phyloP scores from a whole-genome alignment of 2,329 filamentous ascomycete species.

The Westerdykella ornata region DNA sequence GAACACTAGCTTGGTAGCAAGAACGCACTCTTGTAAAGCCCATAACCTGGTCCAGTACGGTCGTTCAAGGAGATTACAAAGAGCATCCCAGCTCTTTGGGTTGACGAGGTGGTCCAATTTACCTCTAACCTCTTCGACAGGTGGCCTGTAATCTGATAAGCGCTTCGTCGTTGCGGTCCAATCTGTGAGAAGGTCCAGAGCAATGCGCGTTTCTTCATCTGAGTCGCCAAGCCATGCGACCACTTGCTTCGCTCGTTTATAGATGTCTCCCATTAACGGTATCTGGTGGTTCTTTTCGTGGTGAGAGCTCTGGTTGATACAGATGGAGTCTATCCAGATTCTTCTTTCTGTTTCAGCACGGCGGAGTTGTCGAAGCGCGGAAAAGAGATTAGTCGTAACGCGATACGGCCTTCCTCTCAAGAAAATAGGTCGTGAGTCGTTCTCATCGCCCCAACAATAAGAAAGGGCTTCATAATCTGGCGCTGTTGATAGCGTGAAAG shows the following conservation, averaged over 20 bases:
- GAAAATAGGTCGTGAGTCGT: too few relatives aligned
- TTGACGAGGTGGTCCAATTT: too few relatives aligned
- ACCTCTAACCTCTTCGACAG: too few relatives aligned
- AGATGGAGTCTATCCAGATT: conserved; percentile 6
- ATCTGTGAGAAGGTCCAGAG: background rate
- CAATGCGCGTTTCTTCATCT: background rate
- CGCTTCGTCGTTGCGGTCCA: background rate
- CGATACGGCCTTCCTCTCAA: too few relatives aligned
- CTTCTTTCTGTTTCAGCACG: background rate
- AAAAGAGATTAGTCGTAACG: conserved; percentile 1
- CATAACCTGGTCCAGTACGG: too few relatives aligned
- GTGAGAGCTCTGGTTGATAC: conserved; percentile 1
- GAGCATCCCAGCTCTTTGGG: too few relatives aligned
- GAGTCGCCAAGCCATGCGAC: conserved; percentile 3
- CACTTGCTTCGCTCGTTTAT: conserved; percentile 1
- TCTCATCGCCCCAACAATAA: conserved; percentile 1
- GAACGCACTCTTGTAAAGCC: too few relatives aligned
- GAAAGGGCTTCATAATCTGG: conserved; percentile 4
- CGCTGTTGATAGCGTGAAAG: too few relatives aligned
- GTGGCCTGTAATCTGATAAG: too few relatives aligned
- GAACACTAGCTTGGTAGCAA: too few relatives aligned
- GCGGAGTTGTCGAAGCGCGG: conserved; percentile 1
- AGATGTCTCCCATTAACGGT: conserved; percentile 6
- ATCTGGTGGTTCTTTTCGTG: conserved; percentile 5
- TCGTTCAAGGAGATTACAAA: too few relatives aligned